Base-by-base conservation (phyloP, 1,284 basidiomycete species). In the Ganoderma boninense region DNA sequence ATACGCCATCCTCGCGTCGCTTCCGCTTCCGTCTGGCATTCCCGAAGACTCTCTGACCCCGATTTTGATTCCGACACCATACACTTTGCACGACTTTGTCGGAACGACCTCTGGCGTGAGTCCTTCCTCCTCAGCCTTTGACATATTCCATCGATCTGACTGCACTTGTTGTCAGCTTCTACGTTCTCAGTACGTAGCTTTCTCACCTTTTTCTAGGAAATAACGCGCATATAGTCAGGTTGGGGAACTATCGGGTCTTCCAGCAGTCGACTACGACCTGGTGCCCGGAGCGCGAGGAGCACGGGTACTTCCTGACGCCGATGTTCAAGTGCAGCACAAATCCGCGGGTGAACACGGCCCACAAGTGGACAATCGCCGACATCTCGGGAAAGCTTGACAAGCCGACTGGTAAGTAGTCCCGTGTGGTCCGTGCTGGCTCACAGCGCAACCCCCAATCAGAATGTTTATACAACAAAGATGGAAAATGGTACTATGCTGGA, bases 401-500 rank as follows among this genome's bases (percentile, higher is more conserved):
- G 71, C 87, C 90, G 1, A 92, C 90, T 65, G 92, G 92, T 89
- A 73, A 72, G 65, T 29, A 60, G 32, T 54, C 4, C 1, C 20
- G 2, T 1, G 20, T 11, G 1, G n/a, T 66, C 8, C 13, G 26
- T 40, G 54, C 6, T 29, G 32, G 6, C 52, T 42, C 4, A 3
- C 40, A 23, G 43, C 60, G 14, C 40, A 10, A 65, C 29, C 44
- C 3, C n/a, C 57, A 20, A 38, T 38, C 71, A 93, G 92, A 93
- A 76, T 94, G 91, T 73, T 93, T 94, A 79, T 94, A 89, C 74
- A 90, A 90, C 78, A 92, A 89, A 77, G 90, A 92, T 67, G 90
- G 90, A 16, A 87, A 88, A 71, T 94, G 91, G 91, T 93, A 94
- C 77, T 94, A 94, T 70, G 92, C 92, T 18, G 92, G 92, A n/a